phyloP scores from a whole-genome alignment of 2,329 filamentous ascomycete species.

The Neospermospora avenae region DNA sequence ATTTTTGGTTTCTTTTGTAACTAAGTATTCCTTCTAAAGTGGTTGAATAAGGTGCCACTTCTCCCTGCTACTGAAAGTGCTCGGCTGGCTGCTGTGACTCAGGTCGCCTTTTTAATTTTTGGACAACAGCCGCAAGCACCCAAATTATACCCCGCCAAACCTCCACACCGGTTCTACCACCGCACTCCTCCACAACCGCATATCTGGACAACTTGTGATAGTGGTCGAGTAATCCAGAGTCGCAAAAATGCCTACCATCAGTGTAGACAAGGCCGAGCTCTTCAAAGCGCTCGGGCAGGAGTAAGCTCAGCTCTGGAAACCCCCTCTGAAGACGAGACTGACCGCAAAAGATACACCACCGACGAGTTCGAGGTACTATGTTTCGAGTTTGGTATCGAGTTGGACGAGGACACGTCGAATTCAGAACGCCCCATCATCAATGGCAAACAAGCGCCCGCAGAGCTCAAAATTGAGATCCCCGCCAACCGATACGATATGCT shows the following conservation, averaged over 20 bases:
- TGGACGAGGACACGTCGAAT: conserved; percentile 73
- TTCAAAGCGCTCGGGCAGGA: conserved; percentile 89
- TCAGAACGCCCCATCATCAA: conserved; percentile 66
- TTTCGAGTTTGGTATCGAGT: conserved; percentile 94
- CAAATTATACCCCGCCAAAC: conserved; percentile 24
- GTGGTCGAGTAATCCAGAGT: conserved; percentile 11
- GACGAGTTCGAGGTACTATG: conserved; percentile 96
- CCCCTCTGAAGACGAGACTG: conserved; percentile 25
- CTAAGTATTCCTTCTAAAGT: too few species aligned
- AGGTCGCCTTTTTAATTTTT: conserved; percentile 12
- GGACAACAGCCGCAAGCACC: conserved; percentile 1
- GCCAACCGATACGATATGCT: conserved; percentile 95
- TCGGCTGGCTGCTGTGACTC: conserved; percentile 6
- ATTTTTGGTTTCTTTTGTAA: not conserved
- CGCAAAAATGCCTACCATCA: conserved; percentile 85
- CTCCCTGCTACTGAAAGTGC: not conserved
- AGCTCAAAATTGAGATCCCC: conserved; percentile 97
- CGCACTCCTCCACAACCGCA: not conserved
- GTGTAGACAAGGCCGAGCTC: conserved; percentile 93
- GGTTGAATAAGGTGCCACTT: not conserved
- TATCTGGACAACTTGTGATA: conserved; percentile 3
- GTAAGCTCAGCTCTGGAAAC: conserved; percentile 50
- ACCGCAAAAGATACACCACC: conserved; percentile 70
- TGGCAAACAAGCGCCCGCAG: conserved; percentile 80
- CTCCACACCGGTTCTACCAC: conserved; percentile 9